Evolutionary conservation across 1,284 basidiomycete species (phyloP), one percentile per base, ranked within the genome.

Genomic region (Earliella scabrosa): DNA sequence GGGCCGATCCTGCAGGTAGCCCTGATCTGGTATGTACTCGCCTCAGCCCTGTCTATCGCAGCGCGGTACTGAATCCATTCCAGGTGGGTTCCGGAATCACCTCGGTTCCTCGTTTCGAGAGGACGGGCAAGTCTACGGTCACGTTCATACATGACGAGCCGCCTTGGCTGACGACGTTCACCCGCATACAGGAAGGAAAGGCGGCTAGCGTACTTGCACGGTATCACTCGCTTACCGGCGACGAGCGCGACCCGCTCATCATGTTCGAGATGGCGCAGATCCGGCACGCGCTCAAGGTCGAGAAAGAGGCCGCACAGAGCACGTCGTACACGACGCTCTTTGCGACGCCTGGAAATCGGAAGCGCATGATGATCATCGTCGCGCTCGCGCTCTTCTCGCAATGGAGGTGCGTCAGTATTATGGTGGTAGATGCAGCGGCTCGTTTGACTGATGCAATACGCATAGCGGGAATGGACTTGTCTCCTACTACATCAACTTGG

Each of bases 211-310:
- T 77, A 11, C 76, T 90, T 24, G 86, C 86, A 1, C 85, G 87
- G 64, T 89, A 87, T 65, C 88, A 90, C 58, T 86, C 86, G 23
- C 82, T 87, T 54, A 59, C 52, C 2, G 78, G 83, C 48, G 80
- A 88, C 50, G 81, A 81, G 48, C 71, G 83, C n/a, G 86, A 90
- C 69, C 81, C 83, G 7, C 79, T 91, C 23, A 83, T 91, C 45
- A 71, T 79, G 55, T 86, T 85, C 62, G 88, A 91, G 68, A 86
- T 81, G 63, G 77, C 85, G 54, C 88, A 90, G 73, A 91, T 91
- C 73, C 86, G 82, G 21, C 82, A 86, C 60, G 85, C 86, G 14
- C 75, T 90, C 27, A 77, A 82, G 45, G 67, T 84, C 60, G 87
- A 88, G 74, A 57, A 83, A 81, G 59, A 71, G 83, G 44, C 81